Evolutionary conservation across 208 protist species (phyloP).

Genomic region (Trypanosoma boissoni): DNA sequence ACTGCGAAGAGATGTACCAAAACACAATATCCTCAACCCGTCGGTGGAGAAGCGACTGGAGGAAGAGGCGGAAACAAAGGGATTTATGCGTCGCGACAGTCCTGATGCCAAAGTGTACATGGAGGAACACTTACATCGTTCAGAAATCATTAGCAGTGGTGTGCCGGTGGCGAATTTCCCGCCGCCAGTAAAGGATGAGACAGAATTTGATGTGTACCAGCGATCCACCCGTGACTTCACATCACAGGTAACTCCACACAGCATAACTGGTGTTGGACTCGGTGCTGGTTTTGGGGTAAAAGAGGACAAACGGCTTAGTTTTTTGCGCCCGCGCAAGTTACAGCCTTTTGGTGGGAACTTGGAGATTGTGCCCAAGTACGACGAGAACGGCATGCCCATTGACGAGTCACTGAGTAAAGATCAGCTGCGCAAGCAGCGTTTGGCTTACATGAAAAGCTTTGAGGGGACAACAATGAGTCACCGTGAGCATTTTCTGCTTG

Average conservation of each 20-base stretch:
- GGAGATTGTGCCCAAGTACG: constrained; percentile 62
- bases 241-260: constrained; percentile 68
- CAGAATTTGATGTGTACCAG: constrained; percentile 71
- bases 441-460: constrained; percentile 81
- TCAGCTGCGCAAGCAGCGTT: constrained; percentile 61
- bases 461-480: constrained; percentile 75
- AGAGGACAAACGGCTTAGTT: constrained; percentile 81
- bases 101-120: constrained; percentile 56
- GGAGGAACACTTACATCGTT: constrained; percentile 37
- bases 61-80: constrained; percentile 42
- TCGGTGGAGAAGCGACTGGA: constrained; percentile 13
- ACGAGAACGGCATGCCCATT: constrained; percentile 65
- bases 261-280: constrained; percentile 43
- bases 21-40: background rate
- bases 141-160: constrained; percentile 39
- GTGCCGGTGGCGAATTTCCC: constrained; percentile 72
- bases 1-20: background rate
- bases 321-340: constrained; percentile 67
- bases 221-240: constrained; percentile 79
- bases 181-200: constrained; percentile 34
- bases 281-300: constrained; percentile 79
- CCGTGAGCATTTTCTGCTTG: constrained; percentile 85
- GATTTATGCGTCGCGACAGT: constrained; percentile 57
- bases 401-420: constrained; percentile 58
- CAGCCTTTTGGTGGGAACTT: constrained; percentile 52